Conservation (phyloP, 257 asterid genomes). For the Ligustrum vulgare region DNA sequence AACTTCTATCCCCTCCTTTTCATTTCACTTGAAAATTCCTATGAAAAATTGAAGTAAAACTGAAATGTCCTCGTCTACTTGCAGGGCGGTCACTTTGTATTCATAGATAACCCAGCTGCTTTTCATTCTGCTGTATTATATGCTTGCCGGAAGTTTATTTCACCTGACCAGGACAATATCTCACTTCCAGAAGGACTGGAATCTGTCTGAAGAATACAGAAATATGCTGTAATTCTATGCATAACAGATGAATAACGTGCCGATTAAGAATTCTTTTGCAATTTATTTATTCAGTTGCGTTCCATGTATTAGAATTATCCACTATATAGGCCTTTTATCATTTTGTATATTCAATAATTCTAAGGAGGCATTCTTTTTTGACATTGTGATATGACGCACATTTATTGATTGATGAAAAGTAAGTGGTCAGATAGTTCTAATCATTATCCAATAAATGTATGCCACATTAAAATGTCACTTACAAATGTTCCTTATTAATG, state of each 20-base stretch:
- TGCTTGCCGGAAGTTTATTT: constrained; percentile 60
- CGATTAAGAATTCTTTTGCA: constrained; percentile 1
- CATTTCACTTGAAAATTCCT: not conserved
- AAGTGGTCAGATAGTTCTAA: no score
- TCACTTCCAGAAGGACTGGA: constrained; percentile 60
- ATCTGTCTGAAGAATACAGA: constrained; percentile 37
- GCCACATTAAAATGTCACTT: no score
- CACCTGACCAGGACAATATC: constrained; percentile 31
- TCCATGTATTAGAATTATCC: not conserved
- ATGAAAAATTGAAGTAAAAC: not conserved
- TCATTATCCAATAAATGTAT: no score
- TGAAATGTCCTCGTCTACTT: constrained; percentile 14
- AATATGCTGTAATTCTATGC: not conserved
- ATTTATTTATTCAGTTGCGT: not conserved
- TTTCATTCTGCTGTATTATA: constrained; percentile 76
- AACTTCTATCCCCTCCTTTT: not conserved
- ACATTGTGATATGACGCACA: no score
- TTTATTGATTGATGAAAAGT: no score
- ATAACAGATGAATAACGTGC: not conserved
- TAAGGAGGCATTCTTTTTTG: no score
- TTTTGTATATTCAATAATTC: no score
- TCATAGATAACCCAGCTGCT: constrained; percentile 60
- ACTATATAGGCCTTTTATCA: not conserved
- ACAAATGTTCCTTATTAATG: no score
- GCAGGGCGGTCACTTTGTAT: constrained; percentile 81